These are phyloP conservation scores for Aspergillus aculeatus DNA, from an alignment of 2,329 filamentous ascomycete species.

Conservation along the genomic window DNA sequence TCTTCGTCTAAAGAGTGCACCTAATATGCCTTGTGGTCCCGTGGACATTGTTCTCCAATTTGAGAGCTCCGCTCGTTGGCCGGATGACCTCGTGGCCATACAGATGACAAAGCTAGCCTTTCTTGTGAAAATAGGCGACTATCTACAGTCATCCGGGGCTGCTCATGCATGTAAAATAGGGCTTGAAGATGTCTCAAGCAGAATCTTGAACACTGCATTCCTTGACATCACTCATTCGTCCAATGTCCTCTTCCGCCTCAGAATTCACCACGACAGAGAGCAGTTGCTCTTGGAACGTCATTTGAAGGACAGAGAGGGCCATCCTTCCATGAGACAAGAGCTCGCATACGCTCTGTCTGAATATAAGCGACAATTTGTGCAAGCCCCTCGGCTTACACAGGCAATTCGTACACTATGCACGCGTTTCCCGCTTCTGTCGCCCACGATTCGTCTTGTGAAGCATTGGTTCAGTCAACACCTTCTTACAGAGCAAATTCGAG, in stretches of 20 bases:
- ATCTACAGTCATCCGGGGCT: constrained; percentile 64
- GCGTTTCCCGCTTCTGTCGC: constrained; percentile 73
- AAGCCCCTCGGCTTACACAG: constrained; percentile 76
- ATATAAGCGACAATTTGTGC: constrained; percentile 70
- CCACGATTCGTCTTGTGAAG: constrained; percentile 80
- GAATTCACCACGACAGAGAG: constrained; percentile 87
- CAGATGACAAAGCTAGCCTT: constrained; percentile 94
- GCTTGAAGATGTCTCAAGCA: constrained; percentile 70
- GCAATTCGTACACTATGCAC: constrained; percentile 77
- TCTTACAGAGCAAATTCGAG: constrained; percentile 69
- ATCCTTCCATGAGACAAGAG: constrained; percentile 65
- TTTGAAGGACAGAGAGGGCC: constrained; percentile 69
- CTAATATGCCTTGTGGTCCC: constrained; percentile 42
- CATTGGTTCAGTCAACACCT: constrained; percentile 86
- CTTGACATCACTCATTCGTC: constrained; percentile 75
- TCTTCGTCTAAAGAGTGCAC: constrained; percentile 27
- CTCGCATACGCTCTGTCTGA: constrained; percentile 66
- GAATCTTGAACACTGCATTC: constrained; percentile 74
- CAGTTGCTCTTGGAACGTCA: constrained; percentile 75
- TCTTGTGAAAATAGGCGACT: constrained; percentile 67
- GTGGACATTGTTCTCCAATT: constrained; percentile 85
- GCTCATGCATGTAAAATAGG: constrained; percentile 69
- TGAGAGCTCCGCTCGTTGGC: constrained; percentile 90
- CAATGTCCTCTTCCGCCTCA: constrained; percentile 74
- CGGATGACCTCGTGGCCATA: constrained; percentile 84